Conservation (phyloP, 305 asterid genomes). For the Fraxinus ornus region DNA sequence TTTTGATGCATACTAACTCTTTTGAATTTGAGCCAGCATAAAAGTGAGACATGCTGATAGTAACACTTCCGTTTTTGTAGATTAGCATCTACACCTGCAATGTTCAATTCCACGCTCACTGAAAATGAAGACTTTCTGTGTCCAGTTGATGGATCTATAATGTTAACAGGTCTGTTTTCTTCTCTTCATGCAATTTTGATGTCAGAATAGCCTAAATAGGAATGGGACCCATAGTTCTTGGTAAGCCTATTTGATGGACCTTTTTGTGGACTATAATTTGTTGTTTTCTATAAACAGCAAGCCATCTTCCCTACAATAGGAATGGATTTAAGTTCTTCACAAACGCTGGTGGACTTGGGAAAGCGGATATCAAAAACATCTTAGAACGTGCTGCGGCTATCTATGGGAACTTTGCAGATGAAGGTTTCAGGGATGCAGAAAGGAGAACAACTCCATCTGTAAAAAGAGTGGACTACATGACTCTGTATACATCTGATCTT, state of each 20-base stretch:
- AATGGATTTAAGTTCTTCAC: constrained; percentile 98
- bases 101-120: constrained; percentile 89
- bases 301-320: constrained; percentile 97
- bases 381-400: constrained; percentile 78
- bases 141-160: constrained; percentile 93
- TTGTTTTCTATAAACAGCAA: constrained; percentile 59
- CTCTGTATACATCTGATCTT: constrained; percentile 79
- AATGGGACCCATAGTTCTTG: neutral
- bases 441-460: constrained; percentile 48
- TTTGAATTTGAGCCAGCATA: constrained; percentile 5
- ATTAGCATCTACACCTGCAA: constrained; percentile 98
- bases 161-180: constrained; percentile 74
- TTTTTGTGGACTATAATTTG: neutral
- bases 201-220: neutral
- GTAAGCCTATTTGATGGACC: neutral
- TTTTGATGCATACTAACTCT: constrained; percentile 1
- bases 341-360: constrained; percentile 87
- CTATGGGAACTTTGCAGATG: constrained; percentile 57
- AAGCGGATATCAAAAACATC: constrained; percentile 89
- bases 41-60: constrained; percentile 18
- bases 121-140: constrained; percentile 62
- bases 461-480: constrained; percentile 81
- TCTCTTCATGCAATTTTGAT: neutral
- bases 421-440: constrained; percentile 46
- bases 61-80: constrained; percentile 38